A percentile compares a stretch with the other conserved stretches of the same genome.
phyloP scores from a whole-genome alignment of 1,139 yeast genomes.

The Diutina rugosa region DNA sequence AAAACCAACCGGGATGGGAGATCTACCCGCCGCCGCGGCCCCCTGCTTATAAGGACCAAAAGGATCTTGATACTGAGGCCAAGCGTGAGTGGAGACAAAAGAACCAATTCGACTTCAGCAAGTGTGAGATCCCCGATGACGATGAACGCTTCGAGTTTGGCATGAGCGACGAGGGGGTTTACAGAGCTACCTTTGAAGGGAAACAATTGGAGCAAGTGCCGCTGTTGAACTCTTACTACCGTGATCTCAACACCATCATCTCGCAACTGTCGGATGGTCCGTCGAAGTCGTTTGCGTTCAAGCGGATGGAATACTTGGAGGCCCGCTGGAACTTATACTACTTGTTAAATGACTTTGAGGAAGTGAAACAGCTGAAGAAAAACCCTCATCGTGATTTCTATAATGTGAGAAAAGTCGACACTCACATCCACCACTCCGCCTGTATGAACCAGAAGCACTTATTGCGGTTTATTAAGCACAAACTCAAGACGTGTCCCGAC shows the following conservation, averaged over 20 bases:
- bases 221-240: conserved; percentile 66
- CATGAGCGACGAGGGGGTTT: conserved; percentile 54
- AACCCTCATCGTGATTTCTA: conserved; percentile 88
- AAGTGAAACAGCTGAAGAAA: conserved; percentile 61
- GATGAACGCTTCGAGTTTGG: conserved; percentile 27
- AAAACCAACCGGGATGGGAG: conserved; percentile 56
- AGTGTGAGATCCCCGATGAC: conserved; percentile 54
- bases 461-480: conserved; percentile 80
- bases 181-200: conserved; percentile 33
- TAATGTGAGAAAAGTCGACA: conserved; percentile 95
- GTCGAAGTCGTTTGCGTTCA: conserved; percentile 91
- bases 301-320: conserved; percentile 84
- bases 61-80: conserved; percentile 41
- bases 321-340: conserved; percentile 93
- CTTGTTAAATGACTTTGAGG: conserved; percentile 83
- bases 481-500: conserved; percentile 41
- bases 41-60: conserved; percentile 73
- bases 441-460: conserved; percentile 98
- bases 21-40: conserved; percentile 92
- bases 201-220: conserved; percentile 52
- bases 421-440: conserved; percentile 98
- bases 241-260: conserved; percentile 63
- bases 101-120: conserved; percentile 44
- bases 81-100: conserved; percentile 16
- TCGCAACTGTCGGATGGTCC: conserved; percentile 87